Base-by-base conservation (phyloP, 164 flowering plant species). In the Nymphaea colorata region DNA sequence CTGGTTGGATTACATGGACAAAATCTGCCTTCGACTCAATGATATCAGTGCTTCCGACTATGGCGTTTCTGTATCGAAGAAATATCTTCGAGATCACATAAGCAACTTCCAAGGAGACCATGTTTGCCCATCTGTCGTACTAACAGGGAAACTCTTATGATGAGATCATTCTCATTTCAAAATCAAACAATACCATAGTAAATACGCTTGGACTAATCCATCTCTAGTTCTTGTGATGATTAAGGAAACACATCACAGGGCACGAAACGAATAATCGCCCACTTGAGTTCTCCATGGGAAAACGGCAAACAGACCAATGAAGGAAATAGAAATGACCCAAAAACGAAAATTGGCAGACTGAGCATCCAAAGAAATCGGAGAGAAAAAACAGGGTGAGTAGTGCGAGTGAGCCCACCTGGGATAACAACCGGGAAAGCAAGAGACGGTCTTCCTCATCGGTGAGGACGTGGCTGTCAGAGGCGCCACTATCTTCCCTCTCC, bases 351-450 rank as follows among this genome's bases (percentile, higher is more conserved):
- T 51, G 57, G 57, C 8, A 8, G 57, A 8, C 8, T 8, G 14
- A 51, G 12, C 57, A 51, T 51, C 14, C 14, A 51, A 25, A 25
- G 36, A 25, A 25, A 25, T 25, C 36, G 36, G 36, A 25, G 36
- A 25, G 36, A 25, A 25, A 25, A 25, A 25, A 25, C 36, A 25
- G 55, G 55, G 55, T 6, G 55, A 47, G 55, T 7, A 12, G 55
- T 12, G 55, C 55, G 55, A 25, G 36, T 25, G 36, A 25, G 36
- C 66, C 6, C 16, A 45, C 67, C 67, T 66, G 67, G 57, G 67
- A 66, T 25, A 66, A 16, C 25, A 66, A 47, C 41, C 59, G 18
- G 14, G 67, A 10, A 14, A 66, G 45, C n/a, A 43, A 42, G 12
- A 18, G 60, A 2, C 44, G 17, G 59, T 44, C 51, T 15, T 44